Evolutionary conservation across 805 yeast genomes (phyloP), one percentile per base, ranked within the genome.

Genomic region (Ogataea ganodermae): DNA sequence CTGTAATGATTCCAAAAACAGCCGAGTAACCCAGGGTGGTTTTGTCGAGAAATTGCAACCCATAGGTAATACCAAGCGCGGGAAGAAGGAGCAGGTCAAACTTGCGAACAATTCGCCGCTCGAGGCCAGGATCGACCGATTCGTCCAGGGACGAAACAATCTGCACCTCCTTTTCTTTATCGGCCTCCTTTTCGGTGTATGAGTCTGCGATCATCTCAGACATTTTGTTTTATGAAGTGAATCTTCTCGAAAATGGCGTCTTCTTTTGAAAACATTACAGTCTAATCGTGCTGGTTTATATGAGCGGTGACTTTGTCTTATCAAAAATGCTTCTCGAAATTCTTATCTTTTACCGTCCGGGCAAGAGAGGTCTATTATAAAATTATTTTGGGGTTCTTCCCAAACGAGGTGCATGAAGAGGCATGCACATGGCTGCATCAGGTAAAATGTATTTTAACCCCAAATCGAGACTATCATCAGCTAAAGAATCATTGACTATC

Each of bases 1-100:
- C 84, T 2, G 56, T 56, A 44, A 73, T 62, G 21, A 82, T 56
- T 3, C 85, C 86, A 72, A 80, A 65, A 48, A 81, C 72, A 1
- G 84, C 72, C 1, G 85, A 82, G 44, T 73, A 73, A 21, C 78
- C 69, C 44, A 71, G 72, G 8, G 83, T 67, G 18, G 69, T 65
- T 58, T 81, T 81, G 63, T 81, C 86, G 77, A 80, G 73, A 56
- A 70, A 78, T 59, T 79, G 84, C 16, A 75, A 62, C 20, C 78
- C 71, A 61, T 78, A 78, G 31, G 78, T 57, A 33, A 73, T 49
- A 49, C 75, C 72, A 67, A 80, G 69, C 44, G 79, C 51, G 1
- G 84, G 79, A 53, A 76, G 63, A 53, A 80, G 56, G 49, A 66
- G 71, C 28, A 72, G 39, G 58, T 80, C 84, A 32, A 76, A 72